Evolutionary conservation across 768 basidiomycete genomes (phyloP), one percentile per base, ranked within the genome.

Genomic region (Mycena vitilis): DNA sequence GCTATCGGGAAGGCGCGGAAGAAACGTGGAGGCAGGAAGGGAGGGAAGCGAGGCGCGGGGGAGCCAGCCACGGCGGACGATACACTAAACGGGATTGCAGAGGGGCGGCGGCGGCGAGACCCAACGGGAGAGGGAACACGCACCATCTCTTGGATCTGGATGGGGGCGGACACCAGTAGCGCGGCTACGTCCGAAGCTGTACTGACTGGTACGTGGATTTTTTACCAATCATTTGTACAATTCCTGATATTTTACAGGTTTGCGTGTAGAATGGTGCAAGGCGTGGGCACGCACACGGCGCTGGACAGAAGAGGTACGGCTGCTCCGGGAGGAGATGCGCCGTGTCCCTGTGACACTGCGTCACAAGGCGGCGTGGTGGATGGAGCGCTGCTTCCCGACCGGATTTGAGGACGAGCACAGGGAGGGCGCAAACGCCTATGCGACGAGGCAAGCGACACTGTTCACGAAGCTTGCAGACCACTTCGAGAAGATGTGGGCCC

Each of bases 251-350:
- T 47, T 25, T 51, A 11, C 22, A 51, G 49, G 49, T 4, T 23
- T 51, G 49, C 49, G 49, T 23, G 49, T 47, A 8, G 47, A 47
- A 47, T 47, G 47, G 47, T 47, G 47, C 47, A 47, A 47, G 47
- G 47, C 47, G 1, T 51, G 49, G 49, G 49, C 49, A 15, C 49
- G 23, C 8, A 30, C 23, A 12, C 49, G 49, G 2, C 25, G 49
- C 8, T 51, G 49, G 49, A 51, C 23, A 0, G 49, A 51, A 23
- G 49, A 51, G 13, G 25, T 51, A 2, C 16, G 13, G 16, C 52
- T 53, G 2, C 30, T 53, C 13, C 4, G 20, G 6, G 52, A 53
- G 52, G 52, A 53, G 18, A 53, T 53, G 52, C 30, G 52, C 13
- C 52, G 52, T 11, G 52, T 53, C 0, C 30, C 30, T 5, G 16